phyloP scores from a whole-genome alignment of 306 rosid species.

The Quercus bicolor region DNA sequence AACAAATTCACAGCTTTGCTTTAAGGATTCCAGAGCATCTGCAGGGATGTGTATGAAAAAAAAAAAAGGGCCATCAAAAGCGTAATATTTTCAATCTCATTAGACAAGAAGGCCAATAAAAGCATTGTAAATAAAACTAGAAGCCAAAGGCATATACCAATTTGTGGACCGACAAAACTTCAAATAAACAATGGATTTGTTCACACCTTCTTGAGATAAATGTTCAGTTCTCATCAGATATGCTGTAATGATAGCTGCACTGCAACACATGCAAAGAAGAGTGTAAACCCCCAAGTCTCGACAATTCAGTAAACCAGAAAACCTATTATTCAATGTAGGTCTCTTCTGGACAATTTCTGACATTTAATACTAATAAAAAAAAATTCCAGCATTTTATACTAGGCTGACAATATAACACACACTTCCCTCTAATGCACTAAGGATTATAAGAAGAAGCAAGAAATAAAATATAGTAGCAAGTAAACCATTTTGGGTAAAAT shows the following conservation, averaged over 20 bases:
- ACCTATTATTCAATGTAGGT: neutral
- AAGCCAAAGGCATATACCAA: slow-evolving; percentile 30
- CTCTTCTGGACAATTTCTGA: neutral
- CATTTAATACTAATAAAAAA: neutral
- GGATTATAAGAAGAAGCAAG: neutral
- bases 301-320: slow-evolving; percentile 17
- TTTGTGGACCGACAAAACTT: slow-evolving; percentile 26
- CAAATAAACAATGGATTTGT: slow-evolving; percentile 26
- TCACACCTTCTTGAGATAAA: slow-evolving; percentile 80
- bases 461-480: neutral
- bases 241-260: slow-evolving; percentile 86
- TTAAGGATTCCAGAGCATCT: slow-evolving; percentile 85
- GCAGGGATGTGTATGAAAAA: slow-evolving; percentile 19
- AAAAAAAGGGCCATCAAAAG: neutral
- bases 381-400: neutral
- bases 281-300: slow-evolving; percentile 18
- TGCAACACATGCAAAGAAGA: slow-evolving; percentile 49
- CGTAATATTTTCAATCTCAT: neutral
- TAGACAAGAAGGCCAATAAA: neutral
- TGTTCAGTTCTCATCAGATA: slow-evolving; percentile 87
- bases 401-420: neutral
- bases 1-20: slow-evolving; percentile 71
- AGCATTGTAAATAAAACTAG: neutral
- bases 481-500: neutral
- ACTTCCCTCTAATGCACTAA: neutral